phyloP scores from a whole-genome alignment of 2,329 filamentous ascomycete genomes.

The Paracamarosporium sp. region DNA sequence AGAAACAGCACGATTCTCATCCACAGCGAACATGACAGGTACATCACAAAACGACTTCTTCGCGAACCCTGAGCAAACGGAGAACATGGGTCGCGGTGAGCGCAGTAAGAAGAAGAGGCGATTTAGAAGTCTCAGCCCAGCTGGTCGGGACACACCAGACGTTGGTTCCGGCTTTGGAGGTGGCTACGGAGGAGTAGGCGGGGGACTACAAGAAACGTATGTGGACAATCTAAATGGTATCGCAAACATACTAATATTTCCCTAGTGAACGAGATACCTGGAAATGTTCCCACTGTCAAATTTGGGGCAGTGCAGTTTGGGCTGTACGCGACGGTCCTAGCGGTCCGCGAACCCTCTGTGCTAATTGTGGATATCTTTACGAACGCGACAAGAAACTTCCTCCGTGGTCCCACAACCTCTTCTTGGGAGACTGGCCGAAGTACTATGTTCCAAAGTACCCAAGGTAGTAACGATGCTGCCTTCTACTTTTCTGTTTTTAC shows the following conservation, averaged over 20 bases:
- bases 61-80: slow-evolving; percentile 59
- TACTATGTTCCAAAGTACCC: slow-evolving; percentile 32
- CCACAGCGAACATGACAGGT: slow-evolving; percentile 79
- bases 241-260: slow-evolving; percentile 17
- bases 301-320: slow-evolving; percentile 93
- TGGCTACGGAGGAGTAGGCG: slow-evolving; percentile 72
- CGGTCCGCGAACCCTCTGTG: slow-evolving; percentile 84
- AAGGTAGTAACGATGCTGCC: not conserved
- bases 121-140: slow-evolving; percentile 86
- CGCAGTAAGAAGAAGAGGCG: slow-evolving; percentile 93
- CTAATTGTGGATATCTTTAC: slow-evolving; percentile 89
- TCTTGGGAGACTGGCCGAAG: slow-evolving; percentile 53
- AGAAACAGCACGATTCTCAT: slow-evolving; percentile 92
- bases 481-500: not conserved
- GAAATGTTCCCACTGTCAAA: slow-evolving; percentile 86
- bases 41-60: slow-evolving; percentile 70
- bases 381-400: slow-evolving; percentile 87
- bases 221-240: slow-evolving; percentile 16
- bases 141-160: slow-evolving; percentile 84
- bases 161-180: slow-evolving; percentile 72
- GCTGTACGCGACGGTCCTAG: slow-evolving; percentile 89
- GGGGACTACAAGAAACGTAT: slow-evolving; percentile 57
- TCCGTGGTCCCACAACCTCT: slow-evolving; percentile 75
- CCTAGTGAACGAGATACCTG: slow-evolving; percentile 76
- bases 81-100: slow-evolving; percentile 92